A percentile compares a stretch with the other conserved stretches of the same genome.
Conservation (phyloP, 768 basidiomycete species). For the Suillus subaureus region DNA sequence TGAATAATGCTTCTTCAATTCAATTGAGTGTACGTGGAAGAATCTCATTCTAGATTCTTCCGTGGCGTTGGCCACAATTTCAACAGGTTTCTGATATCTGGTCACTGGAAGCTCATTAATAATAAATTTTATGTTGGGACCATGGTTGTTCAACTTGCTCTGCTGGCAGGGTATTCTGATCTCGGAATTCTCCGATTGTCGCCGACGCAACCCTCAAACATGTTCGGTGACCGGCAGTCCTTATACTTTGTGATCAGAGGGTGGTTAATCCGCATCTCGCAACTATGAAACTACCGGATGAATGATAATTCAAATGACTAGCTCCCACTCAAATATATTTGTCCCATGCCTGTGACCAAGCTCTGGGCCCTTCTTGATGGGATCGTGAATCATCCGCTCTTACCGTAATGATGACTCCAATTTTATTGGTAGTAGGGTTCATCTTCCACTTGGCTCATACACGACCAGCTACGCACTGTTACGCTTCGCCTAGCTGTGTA, state of each 20-base stretch:
- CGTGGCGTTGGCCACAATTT: not conserved
- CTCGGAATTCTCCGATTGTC: not conserved
- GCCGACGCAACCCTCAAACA: not conserved
- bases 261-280: conserved; percentile 1
- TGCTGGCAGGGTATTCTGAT: not conserved
- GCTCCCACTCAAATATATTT: too few relatives aligned
- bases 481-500: not conserved
- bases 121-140: too few relatives aligned
- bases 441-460: too few relatives aligned
- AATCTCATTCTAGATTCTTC: not conserved
- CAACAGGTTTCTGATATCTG: too few relatives aligned
- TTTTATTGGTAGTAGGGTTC: too few relatives aligned
- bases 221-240: not conserved
- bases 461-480: too few relatives aligned
- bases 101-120: too few relatives aligned
- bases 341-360: too few relatives aligned
- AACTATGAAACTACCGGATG: not conserved
- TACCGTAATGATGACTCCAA: not conserved
- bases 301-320: not conserved
- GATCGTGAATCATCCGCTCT: not conserved
- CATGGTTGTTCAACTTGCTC: too few relatives aligned
- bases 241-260: not conserved
- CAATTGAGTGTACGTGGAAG: too few relatives aligned
- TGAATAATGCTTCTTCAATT: too few relatives aligned
- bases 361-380: not conserved